These are phyloP conservation scores for Neurospora intermedia DNA, from an alignment of 495 filamentous ascomycete species.

Conservation along the genomic window DNA sequence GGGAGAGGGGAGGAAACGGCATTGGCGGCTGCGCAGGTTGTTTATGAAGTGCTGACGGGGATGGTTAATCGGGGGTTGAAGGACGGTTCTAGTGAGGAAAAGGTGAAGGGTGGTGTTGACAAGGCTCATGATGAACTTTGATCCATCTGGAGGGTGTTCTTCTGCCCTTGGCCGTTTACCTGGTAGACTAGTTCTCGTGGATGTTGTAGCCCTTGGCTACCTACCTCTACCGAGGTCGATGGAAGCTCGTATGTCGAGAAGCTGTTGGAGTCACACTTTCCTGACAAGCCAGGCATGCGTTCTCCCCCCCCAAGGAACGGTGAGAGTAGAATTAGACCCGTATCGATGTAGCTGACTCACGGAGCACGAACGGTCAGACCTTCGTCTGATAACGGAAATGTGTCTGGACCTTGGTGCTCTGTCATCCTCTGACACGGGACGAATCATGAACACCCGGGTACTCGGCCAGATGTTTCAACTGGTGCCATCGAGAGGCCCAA, in stretches of 20 bases:
- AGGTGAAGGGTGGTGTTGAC: conserved; percentile 7
- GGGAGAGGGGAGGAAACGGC: conserved; percentile 75
- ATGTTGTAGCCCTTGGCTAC: neutral
- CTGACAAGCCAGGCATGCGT: neutral
- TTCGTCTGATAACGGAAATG: neutral
- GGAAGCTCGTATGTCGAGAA: neutral
- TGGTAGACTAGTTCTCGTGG: neutral
- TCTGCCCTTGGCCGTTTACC: neutral
- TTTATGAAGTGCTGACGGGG: conserved; percentile 71
- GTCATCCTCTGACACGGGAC: neutral
- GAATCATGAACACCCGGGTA: neutral
- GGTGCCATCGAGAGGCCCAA: neutral
- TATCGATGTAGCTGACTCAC: neutral
- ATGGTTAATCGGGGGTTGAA: conserved; percentile 53
- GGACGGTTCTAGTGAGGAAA: neutral
- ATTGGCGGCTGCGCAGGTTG: conserved; percentile 70
- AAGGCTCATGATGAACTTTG: conserved; percentile 24
- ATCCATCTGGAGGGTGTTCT: neutral
- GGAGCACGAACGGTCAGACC: neutral
- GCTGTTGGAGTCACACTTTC: neutral
- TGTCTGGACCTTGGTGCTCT: neutral
- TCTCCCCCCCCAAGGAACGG: neutral
- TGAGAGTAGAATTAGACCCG: neutral
- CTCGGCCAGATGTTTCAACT: neutral
- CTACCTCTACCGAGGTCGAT: neutral